Conservation (phyloP, 768 basidiomycete species). For the Leccinum aurantiacum region DNA sequence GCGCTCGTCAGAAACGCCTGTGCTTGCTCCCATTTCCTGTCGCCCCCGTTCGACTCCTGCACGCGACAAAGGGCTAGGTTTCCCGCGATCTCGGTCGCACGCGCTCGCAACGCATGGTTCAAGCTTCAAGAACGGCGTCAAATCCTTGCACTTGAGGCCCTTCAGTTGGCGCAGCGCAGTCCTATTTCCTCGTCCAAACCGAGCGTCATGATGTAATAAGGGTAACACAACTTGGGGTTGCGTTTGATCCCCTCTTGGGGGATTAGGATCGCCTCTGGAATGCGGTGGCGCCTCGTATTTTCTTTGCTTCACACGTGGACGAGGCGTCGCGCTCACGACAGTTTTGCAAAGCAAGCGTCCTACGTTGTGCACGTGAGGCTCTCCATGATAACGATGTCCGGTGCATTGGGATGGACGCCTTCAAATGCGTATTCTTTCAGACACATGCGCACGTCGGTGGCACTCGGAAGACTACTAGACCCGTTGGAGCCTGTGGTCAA, state of each 20-base stretch:
- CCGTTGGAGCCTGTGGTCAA: too few species aligned
- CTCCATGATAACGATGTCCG: too few species aligned
- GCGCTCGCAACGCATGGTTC: constrained; percentile 51
- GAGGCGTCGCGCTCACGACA: constrained; percentile 13
- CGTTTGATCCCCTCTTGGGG: constrained; percentile 48
- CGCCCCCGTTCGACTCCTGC: constrained; percentile 40
- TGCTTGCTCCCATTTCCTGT: constrained; percentile 37
- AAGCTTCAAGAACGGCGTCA: constrained; percentile 51
- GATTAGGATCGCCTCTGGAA: constrained; percentile 45
- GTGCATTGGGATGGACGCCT: too few species aligned
- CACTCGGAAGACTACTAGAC: too few species aligned
- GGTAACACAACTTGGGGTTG: constrained; percentile 56
- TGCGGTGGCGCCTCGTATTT: constrained; percentile 25
- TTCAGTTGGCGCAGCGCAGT: constrained; percentile 57
- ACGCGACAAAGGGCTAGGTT: constrained; percentile 49
- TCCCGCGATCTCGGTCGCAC: constrained; percentile 48
- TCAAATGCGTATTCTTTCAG: too few species aligned
- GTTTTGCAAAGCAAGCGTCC: too few species aligned
- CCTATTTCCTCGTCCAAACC: constrained; percentile 36
- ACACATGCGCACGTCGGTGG: too few species aligned
- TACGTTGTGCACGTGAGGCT: too few species aligned
- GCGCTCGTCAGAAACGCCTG: too few species aligned
- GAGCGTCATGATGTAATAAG: constrained; percentile 59
- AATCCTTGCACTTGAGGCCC: constrained; percentile 55
- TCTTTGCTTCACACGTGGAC: constrained; percentile 25